Percentiles rank a stretch among this genome's conserved stretches.
Evolutionary conservation across 2,329 filamentous ascomycete genomes (phyloP).

Genomic region (Penicillium sp.): DNA sequence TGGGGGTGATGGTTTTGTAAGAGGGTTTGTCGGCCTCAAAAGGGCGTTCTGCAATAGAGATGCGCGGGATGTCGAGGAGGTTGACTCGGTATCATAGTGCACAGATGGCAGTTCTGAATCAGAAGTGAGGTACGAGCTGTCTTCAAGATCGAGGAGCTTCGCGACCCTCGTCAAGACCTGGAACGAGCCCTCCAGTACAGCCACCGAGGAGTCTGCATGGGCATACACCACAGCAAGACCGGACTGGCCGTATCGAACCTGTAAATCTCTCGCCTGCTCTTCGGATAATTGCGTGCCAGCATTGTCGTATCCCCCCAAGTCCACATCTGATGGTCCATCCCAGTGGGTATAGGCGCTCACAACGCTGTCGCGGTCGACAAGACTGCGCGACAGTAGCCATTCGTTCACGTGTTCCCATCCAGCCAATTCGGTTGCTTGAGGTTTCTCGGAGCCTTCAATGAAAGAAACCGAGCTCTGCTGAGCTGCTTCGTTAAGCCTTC

Average conservation of each 20-base stretch:
- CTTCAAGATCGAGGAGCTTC: constrained; percentile 51
- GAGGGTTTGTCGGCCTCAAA: constrained; percentile 38
- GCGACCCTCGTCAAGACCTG: constrained; percentile 53
- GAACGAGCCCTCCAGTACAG: constrained; percentile 51
- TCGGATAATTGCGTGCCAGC: constrained; percentile 44
- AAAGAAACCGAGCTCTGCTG: constrained; percentile 32
- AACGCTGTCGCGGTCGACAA: constrained; percentile 51
- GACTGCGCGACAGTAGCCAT: constrained; percentile 58
- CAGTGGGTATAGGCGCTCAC: constrained; percentile 56
- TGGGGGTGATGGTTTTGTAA: constrained; percentile 42
- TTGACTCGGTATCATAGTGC: constrained; percentile 30
- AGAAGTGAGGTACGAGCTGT: constrained; percentile 38
- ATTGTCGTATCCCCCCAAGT: constrained; percentile 56
- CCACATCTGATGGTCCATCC: constrained; percentile 60
- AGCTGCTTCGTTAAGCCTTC: constrained; percentile 44
- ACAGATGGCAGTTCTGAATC: constrained; percentile 31
- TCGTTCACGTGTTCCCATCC: constrained; percentile 61
- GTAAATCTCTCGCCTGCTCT: constrained; percentile 46
- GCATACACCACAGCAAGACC: constrained; percentile 61
- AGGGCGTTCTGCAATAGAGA: constrained; percentile 46
- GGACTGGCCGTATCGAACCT: constrained; percentile 56
- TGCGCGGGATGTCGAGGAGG: constrained; percentile 41
- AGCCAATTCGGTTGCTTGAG: constrained; percentile 27
- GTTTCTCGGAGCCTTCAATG: constrained; percentile 19
- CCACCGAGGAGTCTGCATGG: constrained; percentile 46